Evolutionary conservation across 805 yeast genomes (phyloP).

Genomic region (Torulaspora quercuum): DNA sequence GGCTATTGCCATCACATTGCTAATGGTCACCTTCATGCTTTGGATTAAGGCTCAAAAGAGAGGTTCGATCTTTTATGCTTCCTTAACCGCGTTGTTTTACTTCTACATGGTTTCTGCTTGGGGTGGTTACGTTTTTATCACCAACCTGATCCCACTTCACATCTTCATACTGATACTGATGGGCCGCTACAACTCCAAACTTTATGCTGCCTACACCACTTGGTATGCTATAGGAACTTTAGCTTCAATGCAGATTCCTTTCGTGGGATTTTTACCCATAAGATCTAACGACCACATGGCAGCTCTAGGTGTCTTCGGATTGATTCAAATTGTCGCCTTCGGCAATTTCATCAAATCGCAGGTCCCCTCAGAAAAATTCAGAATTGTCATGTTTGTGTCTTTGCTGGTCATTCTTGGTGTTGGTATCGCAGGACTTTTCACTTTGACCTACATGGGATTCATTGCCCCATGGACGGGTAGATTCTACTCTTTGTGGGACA

Average conservation of each 20-base stretch:
- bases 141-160: slow-evolving; percentile 94
- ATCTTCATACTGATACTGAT: slow-evolving; percentile 83
- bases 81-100: slow-evolving; percentile 81
- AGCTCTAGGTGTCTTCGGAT: slow-evolving; percentile 94
- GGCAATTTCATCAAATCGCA: slow-evolving; percentile 76
- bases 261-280: slow-evolving; percentile 95
- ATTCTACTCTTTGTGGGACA: slow-evolving; percentile 97
- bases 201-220: slow-evolving; percentile 89
- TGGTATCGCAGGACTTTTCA: slow-evolving; percentile 70
- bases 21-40: slow-evolving; percentile 91
- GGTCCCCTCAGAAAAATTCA: slow-evolving; percentile 71
- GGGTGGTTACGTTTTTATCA: slow-evolving; percentile 99
- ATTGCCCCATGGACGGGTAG: slow-evolving; percentile 99
- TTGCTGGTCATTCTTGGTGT: slow-evolving; percentile 51
- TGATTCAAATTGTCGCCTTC: slow-evolving; percentile 83
- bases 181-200: slow-evolving; percentile 85
- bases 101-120: slow-evolving; percentile 99
- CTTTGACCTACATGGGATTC: slow-evolving; percentile 82
- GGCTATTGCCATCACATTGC: slow-evolving; percentile 93
- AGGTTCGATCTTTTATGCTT: slow-evolving; percentile 83
- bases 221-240: slow-evolving; percentile 98
- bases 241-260: slow-evolving; percentile 98
- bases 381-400: slow-evolving; percentile 59
- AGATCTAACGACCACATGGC: slow-evolving; percentile 98
- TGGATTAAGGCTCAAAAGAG: slow-evolving; percentile 94